Conservation (phyloP, 805 yeast genomes). For the Blastobotrys peoriensis region DNA sequence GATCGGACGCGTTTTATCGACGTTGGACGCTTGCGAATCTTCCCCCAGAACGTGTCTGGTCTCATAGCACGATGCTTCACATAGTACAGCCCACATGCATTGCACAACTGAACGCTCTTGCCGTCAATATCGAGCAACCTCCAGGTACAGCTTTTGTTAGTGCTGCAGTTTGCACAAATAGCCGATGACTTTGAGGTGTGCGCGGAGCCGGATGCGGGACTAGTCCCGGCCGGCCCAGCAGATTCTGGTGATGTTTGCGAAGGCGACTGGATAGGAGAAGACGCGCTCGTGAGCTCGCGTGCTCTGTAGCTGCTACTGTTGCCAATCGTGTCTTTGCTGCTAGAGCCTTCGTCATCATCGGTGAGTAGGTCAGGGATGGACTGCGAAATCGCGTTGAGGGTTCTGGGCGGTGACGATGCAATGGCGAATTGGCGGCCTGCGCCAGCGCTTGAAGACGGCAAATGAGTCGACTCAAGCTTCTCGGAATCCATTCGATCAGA, state of each 20-base stretch:
- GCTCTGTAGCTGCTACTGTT: not conserved
- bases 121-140: constrained; percentile 11
- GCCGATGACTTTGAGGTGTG: constrained; percentile 16
- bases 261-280: not conserved
- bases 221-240: not conserved
- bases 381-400: not conserved
- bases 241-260: not conserved
- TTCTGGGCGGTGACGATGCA: not conserved
- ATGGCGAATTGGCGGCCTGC: not conserved
- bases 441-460: not conserved
- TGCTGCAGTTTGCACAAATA: constrained; percentile 31
- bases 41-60: constrained; percentile 21
- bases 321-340: not conserved
- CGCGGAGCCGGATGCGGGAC: not conserved
- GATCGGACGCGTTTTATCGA: not conserved
- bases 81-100: constrained; percentile 26
- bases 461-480: not conserved
- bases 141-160: constrained; percentile 12
- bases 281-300: not conserved
- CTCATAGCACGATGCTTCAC: constrained; percentile 19
- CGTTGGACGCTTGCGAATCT: constrained; percentile 1
- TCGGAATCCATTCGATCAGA: not conserved
- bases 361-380: not conserved
- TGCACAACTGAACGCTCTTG: constrained; percentile 23
- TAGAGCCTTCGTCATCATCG: not conserved